Conservation (phyloP, 2,329 filamentous ascomycete species). For the Trichoderma endophyticum region DNA sequence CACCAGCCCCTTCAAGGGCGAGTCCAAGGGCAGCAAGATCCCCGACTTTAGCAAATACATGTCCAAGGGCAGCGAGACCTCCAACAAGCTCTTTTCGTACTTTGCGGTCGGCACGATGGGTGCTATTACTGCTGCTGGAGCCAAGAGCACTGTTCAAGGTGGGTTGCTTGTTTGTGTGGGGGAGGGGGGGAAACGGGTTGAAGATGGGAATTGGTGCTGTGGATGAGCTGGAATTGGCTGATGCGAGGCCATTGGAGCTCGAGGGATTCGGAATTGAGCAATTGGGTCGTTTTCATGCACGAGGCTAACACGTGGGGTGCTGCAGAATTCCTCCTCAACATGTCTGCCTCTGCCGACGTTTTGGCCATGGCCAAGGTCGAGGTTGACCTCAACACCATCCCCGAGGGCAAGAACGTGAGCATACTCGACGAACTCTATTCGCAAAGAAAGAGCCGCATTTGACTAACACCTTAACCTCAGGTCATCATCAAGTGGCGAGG, state of each 20-base stretch:
- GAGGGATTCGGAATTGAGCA: constrained; percentile 18
- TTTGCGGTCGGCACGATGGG: constrained; percentile 98
- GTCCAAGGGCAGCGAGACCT: constrained; percentile 62
- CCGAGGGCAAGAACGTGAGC: constrained; percentile 98
- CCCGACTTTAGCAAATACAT: constrained; percentile 89
- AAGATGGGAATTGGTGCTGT: neutral
- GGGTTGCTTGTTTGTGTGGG: constrained; percentile 39
- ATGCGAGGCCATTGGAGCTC: neutral
- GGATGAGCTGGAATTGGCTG: neutral
- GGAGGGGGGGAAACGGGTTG: neutral
- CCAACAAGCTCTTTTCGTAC: constrained; percentile 90
- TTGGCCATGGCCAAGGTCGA: constrained; percentile 99
- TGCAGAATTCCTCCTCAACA: constrained; percentile 98
- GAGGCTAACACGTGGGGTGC: constrained; percentile 27
- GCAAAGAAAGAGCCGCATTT: neutral
- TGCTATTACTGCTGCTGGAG: constrained; percentile 84
- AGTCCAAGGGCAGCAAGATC: constrained; percentile 64
- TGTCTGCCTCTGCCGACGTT: constrained; percentile 98
- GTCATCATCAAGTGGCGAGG: constrained; percentile 99
- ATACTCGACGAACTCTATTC: neutral
- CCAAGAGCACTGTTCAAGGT: constrained; percentile 98
- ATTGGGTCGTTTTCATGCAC: constrained; percentile 28
- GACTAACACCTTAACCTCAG: constrained; percentile 40
- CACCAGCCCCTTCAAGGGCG: constrained; percentile 63
- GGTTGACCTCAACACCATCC: constrained; percentile 86